A percentile compares a stretch with the other conserved stretches of the same genome.
These are phyloP conservation scores for Mixia osmundae DNA, from an alignment of 1,284 basidiomycete genomes.

Conservation along the genomic window DNA sequence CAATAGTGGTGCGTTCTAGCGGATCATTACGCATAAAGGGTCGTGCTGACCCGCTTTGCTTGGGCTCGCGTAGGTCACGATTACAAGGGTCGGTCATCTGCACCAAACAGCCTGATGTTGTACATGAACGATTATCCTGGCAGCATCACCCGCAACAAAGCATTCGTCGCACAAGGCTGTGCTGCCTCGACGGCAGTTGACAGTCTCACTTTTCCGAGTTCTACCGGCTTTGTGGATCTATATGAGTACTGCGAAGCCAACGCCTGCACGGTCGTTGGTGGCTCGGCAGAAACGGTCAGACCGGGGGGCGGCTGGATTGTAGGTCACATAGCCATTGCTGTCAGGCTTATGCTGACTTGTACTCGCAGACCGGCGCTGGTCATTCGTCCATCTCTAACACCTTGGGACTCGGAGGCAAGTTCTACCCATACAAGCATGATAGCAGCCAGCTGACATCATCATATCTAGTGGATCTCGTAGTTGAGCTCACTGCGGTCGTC, in stretches of 20 bases:
- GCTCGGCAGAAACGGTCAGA: neutral
- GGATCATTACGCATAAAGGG: no score
- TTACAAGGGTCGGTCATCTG: no score
- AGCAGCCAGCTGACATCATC: neutral
- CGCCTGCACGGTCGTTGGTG: slow-evolving; percentile 3
- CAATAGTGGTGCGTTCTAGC: no score
- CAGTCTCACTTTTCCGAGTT: no score
- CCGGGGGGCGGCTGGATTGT: slow-evolving; percentile 1
- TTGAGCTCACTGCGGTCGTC: slow-evolving; percentile 12
- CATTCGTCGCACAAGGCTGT: no score
- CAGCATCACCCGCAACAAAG: no score
- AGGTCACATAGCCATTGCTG: neutral
- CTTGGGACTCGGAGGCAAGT: slow-evolving; percentile 9
- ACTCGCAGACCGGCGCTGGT: slow-evolving; percentile 13
- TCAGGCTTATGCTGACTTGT: neutral
- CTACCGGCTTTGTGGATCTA: neutral
- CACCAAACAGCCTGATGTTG: no score
- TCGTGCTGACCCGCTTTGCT: no score
- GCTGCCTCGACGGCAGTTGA: no score
- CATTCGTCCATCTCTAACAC: slow-evolving; percentile 13
- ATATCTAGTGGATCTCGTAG: slow-evolving; percentile 8
- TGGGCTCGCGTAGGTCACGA: no score
- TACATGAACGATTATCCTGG: no score
- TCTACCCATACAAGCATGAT: neutral
- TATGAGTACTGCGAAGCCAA: slow-evolving; percentile 2